Evolutionary conservation across 73 alveolate genomes (phyloP).

Genomic region (Diophrys appendiculata): DNA sequence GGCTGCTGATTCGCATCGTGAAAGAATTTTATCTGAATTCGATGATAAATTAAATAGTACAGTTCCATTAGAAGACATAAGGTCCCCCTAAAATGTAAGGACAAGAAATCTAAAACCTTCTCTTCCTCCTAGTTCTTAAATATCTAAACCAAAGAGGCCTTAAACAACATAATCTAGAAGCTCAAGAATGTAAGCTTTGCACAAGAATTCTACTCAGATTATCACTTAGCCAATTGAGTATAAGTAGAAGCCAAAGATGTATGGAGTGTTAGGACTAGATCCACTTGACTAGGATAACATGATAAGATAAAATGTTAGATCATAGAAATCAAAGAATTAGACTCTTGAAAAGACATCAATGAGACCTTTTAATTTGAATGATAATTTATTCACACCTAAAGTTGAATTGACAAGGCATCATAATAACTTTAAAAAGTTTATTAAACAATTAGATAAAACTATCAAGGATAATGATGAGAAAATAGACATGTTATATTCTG

Average conservation of each 20-base stretch:
- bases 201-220: background rate
- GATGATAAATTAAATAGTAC: too few relatives aligned
- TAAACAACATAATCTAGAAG: background rate
- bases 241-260: background rate
- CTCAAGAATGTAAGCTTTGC: background rate
- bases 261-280: slow-evolving; percentile 12
- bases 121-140: background rate
- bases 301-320: background rate
- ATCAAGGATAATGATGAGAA: background rate
- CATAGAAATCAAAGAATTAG: background rate
- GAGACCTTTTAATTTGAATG: slow-evolving; percentile 5
- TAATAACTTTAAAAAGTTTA: background rate
- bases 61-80: too few relatives aligned
- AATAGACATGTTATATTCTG: background rate
- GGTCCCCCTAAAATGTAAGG: too few relatives aligned
- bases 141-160: background rate
- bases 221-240: background rate
- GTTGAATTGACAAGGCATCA: background rate
- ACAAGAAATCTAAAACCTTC: too few relatives aligned
- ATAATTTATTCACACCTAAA: slow-evolving; percentile 10
- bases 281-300: slow-evolving; percentile 1
- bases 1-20: too few relatives aligned
- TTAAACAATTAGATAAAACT: background rate
- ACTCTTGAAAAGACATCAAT: background rate
- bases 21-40: too few relatives aligned